Percentiles rank a stretch among this genome's conserved stretches.
Conservation (phyloP, 225 moss, liverwort and hornwort genomes). For the Bryoerythrophyllum caledonicum region DNA sequence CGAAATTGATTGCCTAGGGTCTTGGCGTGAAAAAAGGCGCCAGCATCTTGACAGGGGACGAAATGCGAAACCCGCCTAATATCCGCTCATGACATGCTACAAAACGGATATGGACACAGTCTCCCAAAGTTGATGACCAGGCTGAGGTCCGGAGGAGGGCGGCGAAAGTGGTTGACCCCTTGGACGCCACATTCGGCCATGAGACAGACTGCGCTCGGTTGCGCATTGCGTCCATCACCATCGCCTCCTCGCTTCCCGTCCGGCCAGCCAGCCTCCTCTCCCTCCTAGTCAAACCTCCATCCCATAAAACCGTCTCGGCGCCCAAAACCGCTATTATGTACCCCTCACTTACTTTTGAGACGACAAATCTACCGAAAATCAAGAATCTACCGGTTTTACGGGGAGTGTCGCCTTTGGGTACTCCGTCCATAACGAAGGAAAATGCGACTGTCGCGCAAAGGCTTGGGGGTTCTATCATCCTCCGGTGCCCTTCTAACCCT, state of each 20-base stretch:
- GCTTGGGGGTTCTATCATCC: not conserved
- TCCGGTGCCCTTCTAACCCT: not conserved
- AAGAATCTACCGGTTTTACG: not conserved
- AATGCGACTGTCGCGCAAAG: not conserved
- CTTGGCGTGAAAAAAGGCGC: too few species aligned
- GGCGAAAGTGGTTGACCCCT: constrained; percentile 35
- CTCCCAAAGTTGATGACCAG: too few species aligned
- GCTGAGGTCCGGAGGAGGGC: too few species aligned
- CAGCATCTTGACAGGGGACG: too few species aligned
- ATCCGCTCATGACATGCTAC: too few species aligned
- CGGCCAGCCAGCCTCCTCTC: not conserved
- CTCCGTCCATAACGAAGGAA: not conserved
- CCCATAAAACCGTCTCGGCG: not conserved
- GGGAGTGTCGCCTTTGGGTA: not conserved
- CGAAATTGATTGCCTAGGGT: too few species aligned
- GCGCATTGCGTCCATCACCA: not conserved
- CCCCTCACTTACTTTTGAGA: fast-evolving
- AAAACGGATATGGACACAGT: too few species aligned
- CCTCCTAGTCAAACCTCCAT: not conserved
- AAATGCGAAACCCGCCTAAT: too few species aligned
- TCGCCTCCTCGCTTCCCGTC: constrained; percentile 14
- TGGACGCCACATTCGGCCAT: constrained; percentile 22
- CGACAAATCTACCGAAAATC: not conserved
- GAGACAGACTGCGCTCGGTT: not conserved
- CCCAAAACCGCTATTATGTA: not conserved